Conservation (phyloP, 2,329 filamentous ascomycete species). For the Elsinoe batatas region DNA sequence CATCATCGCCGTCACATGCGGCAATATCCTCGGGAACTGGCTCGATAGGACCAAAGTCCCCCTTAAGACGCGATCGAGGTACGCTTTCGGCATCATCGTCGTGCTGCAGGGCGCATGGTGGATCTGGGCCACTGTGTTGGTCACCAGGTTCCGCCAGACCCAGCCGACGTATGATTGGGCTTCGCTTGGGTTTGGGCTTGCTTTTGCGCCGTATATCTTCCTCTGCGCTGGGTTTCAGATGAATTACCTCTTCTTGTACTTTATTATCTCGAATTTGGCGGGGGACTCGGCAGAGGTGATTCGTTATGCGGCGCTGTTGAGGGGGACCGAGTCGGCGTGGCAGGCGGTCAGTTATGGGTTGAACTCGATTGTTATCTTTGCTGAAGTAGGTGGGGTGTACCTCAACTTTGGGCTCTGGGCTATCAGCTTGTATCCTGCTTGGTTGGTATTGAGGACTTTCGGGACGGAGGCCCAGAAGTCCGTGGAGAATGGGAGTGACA, state of each 20-base stretch:
- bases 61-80: conserved; percentile 45
- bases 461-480: conserved; percentile 26
- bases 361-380: conserved; percentile 52
- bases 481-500: background rate
- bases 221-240: conserved; percentile 59
- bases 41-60: conserved; percentile 50
- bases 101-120: conserved; percentile 59
- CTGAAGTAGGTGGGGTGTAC: conserved; percentile 56
- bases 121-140: conserved; percentile 59
- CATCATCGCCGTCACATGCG: conserved; percentile 53
- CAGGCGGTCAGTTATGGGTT: conserved; percentile 65
- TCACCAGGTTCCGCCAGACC: conserved; percentile 48
- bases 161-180: conserved; percentile 58
- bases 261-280: conserved; percentile 58
- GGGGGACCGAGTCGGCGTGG: conserved; percentile 62
- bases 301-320: conserved; percentile 55
- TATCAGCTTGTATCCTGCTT: conserved; percentile 53
- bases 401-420: conserved; percentile 63
- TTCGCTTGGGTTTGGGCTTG: conserved; percentile 52
- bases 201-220: conserved; percentile 59
- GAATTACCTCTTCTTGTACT: conserved; percentile 68
- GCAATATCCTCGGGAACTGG: conserved; percentile 57
- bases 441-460: conserved; percentile 53
- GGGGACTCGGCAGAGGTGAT: conserved; percentile 53
- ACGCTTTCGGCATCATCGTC: conserved; percentile 45